phyloP scores from a whole-genome alignment of 768 basidiomycete genomes.

The Rhizopogon roseolus region DNA sequence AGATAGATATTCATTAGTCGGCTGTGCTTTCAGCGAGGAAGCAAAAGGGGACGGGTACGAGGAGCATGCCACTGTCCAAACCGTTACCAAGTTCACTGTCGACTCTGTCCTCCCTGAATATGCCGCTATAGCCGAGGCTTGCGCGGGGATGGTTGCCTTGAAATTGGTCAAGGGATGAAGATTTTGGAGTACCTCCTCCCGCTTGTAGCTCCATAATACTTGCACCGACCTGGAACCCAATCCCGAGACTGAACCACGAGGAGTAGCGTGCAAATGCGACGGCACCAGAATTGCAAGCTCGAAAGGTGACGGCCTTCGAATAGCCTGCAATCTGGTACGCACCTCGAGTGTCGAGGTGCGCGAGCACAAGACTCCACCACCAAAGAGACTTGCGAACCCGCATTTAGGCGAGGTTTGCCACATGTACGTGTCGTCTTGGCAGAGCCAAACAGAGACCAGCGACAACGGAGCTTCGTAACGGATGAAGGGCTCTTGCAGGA shows the following conservation, averaged over 20 bases:
- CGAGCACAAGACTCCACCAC: constrained; percentile 28
- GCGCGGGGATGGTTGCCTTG: constrained; percentile 23
- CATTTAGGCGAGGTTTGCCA: constrained; percentile 15
- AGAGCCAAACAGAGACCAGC: constrained; percentile 16
- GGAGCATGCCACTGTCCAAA: constrained; percentile 22
- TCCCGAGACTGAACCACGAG: constrained; percentile 25
- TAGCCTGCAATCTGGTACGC: constrained; percentile 20
- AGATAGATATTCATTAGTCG: constrained; percentile 28
- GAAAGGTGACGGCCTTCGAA: constrained; percentile 25
- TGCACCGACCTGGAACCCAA: constrained; percentile 28
- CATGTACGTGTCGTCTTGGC: constrained; percentile 1
- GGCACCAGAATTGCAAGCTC: constrained; percentile 18
- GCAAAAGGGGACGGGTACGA: constrained; percentile 42
- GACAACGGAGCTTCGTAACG: constrained; percentile 14
- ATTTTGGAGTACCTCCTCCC: constrained; percentile 18
- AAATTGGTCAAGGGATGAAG: constrained; percentile 31
- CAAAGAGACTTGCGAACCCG: constrained; percentile 22
- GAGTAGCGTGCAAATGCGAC: constrained; percentile 17
- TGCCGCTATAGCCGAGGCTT: constrained; percentile 16
- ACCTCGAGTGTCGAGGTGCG: constrained; percentile 17
- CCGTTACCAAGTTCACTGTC: constrained; percentile 18
- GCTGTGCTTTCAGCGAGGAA: constrained; percentile 28
- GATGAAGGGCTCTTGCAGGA: constrained; percentile 16
- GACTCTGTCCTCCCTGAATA: constrained; percentile 20
- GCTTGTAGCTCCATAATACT: constrained; percentile 23